Evolutionary conservation across 2,329 filamentous ascomycete genomes (phyloP).

Genomic region (Xylariaceae sp.): DNA sequence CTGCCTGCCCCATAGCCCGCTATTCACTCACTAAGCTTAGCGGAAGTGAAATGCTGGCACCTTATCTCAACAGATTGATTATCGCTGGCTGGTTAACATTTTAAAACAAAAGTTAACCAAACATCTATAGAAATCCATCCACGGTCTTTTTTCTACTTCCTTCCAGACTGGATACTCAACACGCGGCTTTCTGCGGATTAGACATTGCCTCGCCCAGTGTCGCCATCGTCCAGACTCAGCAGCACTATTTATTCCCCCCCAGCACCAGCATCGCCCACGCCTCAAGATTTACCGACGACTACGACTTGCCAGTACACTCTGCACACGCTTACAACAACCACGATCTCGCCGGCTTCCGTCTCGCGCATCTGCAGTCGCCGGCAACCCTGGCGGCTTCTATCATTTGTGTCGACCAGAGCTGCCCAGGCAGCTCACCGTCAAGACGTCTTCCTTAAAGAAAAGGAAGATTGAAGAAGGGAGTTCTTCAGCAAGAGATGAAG

Average conservation of each 20-base stretch:
- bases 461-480: slow-evolving; percentile 55
- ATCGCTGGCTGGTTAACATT: not conserved
- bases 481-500: slow-evolving; percentile 38
- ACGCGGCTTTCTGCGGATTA: not conserved
- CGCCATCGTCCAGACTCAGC: not conserved
- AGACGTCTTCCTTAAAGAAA: slow-evolving; percentile 70
- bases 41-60: not conserved
- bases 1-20: not conserved
- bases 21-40: not conserved
- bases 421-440: slow-evolving; percentile 62
- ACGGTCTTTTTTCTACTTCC: not conserved
- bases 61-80: slow-evolving; percentile 2
- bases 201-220: not conserved
- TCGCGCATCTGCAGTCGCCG: slow-evolving; percentile 4
- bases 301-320: not conserved
- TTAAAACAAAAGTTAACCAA: slow-evolving; percentile 1
- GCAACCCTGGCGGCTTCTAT: slow-evolving; percentile 11
- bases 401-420: slow-evolving; percentile 42
- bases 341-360: not conserved
- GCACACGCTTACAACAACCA: not conserved
- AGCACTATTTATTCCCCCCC: not conserved
- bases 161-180: not conserved
- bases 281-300: no score
- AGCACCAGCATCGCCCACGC: not conserved
- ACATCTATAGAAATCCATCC: slow-evolving; percentile 12